Percentiles rank a stretch among this genome's conserved stretches.
Evolutionary conservation across 768 basidiomycete species (phyloP).

Genomic region (Phlebiopsis flavidoalba): DNA sequence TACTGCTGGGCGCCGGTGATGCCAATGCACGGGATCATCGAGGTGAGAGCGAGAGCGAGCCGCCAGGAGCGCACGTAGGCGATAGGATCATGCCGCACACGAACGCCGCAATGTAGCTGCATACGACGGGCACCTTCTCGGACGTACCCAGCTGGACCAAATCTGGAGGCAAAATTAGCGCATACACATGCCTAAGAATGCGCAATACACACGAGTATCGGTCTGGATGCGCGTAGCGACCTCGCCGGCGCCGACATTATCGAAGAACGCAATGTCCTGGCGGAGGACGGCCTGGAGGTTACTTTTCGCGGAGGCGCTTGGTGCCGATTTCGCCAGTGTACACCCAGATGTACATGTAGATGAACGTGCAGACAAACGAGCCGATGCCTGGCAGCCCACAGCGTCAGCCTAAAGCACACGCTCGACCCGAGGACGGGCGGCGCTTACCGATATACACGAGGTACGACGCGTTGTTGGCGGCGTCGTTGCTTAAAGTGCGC

Average conservation of each 20-base stretch:
- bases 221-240: constrained; percentile 91
- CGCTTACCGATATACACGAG: constrained; percentile 58
- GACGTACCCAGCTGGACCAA: constrained; percentile 88
- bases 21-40: constrained; percentile 79
- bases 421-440: background rate
- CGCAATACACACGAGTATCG: constrained; percentile 59
- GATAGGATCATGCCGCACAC: constrained; percentile 74
- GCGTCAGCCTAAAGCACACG: background rate
- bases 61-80: constrained; percentile 72
- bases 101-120: constrained; percentile 66
- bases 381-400: constrained; percentile 49
- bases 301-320: constrained; percentile 79
- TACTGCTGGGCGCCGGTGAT: constrained; percentile 62
- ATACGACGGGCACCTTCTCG: constrained; percentile 78
- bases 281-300: constrained; percentile 79
- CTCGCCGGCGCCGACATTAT: constrained; percentile 88
- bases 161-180: constrained; percentile 38
- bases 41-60: constrained; percentile 75
- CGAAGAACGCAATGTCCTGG: constrained; percentile 88
- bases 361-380: constrained; percentile 70
- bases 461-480: constrained; percentile 57
- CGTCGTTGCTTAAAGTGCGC: constrained; percentile 43
- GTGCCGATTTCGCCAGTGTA: constrained; percentile 78
- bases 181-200: background rate
- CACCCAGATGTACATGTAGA: constrained; percentile 65